A percentile compares a stretch with the other conserved stretches of the same genome.
Evolutionary conservation across 495 filamentous ascomycete genomes (phyloP).

Genomic region (Articulospora tetracladia): DNA sequence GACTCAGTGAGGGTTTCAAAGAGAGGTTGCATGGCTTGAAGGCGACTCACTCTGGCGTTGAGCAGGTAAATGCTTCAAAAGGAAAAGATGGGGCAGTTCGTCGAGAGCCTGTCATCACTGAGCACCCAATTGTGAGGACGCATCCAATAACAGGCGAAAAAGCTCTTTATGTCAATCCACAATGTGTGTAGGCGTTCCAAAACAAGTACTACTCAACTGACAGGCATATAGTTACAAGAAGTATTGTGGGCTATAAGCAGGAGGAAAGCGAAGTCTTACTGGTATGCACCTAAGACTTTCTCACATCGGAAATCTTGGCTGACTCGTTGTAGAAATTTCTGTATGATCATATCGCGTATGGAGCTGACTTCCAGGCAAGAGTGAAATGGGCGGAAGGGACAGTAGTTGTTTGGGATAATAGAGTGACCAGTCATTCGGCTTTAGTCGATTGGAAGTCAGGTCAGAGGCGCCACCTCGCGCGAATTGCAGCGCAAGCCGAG

Average conservation of each 20-base stretch:
- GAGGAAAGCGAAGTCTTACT: slow-evolving; percentile 64
- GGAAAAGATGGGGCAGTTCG: slow-evolving; percentile 58
- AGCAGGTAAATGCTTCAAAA: slow-evolving; percentile 60
- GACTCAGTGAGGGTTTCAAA: slow-evolving; percentile 67
- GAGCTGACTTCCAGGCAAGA: slow-evolving; percentile 85
- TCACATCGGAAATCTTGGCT: slow-evolving; percentile 54
- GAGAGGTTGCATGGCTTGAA: slow-evolving; percentile 73
- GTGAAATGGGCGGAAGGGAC: slow-evolving; percentile 78
- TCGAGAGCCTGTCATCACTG: slow-evolving; percentile 64
- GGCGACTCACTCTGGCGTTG: slow-evolving; percentile 69
- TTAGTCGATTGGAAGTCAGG: slow-evolving; percentile 76
- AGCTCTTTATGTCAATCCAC: slow-evolving; percentile 79
- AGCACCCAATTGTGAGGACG: slow-evolving; percentile 75
- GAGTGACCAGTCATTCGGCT: slow-evolving; percentile 75
- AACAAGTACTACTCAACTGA: background rate
- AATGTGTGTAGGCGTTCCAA: slow-evolving; percentile 57
- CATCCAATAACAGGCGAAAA: slow-evolving; percentile 84
- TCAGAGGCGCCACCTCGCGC: slow-evolving; percentile 72
- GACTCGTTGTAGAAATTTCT: slow-evolving; percentile 82
- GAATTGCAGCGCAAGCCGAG: slow-evolving; percentile 85
- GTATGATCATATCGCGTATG: slow-evolving; percentile 77
- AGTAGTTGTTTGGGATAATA: slow-evolving; percentile 89
- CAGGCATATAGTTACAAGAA: slow-evolving; percentile 40
- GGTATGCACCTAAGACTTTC: slow-evolving; percentile 47
- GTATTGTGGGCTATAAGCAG: slow-evolving; percentile 63